phyloP scores from a whole-genome alignment of 2,329 filamentous ascomycete species.

The Neocatenulostroma microsporum region DNA sequence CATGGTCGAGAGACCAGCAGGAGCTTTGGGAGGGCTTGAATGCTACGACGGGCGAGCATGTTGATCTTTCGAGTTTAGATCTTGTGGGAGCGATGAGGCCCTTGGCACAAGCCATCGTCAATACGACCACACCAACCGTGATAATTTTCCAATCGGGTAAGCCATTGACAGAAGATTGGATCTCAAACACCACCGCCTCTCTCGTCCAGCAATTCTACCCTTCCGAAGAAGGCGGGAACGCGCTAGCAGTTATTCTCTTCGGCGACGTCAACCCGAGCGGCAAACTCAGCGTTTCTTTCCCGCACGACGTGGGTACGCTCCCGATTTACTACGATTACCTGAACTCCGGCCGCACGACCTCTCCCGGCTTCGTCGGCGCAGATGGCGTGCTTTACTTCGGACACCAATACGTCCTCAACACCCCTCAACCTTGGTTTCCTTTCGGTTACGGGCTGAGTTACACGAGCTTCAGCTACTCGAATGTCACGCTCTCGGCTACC shows the following conservation, averaged over 20 bases:
- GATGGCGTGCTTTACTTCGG: slow-evolving; percentile 59
- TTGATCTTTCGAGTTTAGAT: slow-evolving; percentile 56
- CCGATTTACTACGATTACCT: slow-evolving; percentile 67
- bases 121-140: slow-evolving; percentile 59
- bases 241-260: slow-evolving; percentile 58
- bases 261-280: slow-evolving; percentile 59
- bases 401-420: slow-evolving; percentile 56
- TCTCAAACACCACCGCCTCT: slow-evolving; percentile 55
- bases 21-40: slow-evolving; percentile 65
- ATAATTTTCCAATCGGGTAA: slow-evolving; percentile 64
- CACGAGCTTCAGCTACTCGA: slow-evolving; percentile 54
- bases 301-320: slow-evolving; percentile 57
- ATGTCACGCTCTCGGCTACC: slow-evolving; percentile 44
- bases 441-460: slow-evolving; percentile 64
- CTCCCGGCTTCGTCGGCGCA: slow-evolving; percentile 46
- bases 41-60: slow-evolving; percentile 67
- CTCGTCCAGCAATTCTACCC: slow-evolving; percentile 70
- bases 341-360: slow-evolving; percentile 54
- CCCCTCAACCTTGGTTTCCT: slow-evolving; percentile 53
- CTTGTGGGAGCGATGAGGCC: slow-evolving; percentile 63
- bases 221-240: slow-evolving; percentile 59
- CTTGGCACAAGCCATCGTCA: slow-evolving; percentile 59
- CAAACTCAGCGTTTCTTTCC: slow-evolving; percentile 59
- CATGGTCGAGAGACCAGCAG: slow-evolving; percentile 65
- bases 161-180: slow-evolving; percentile 66